These are phyloP conservation scores for Tremellales sp. DNA, from an alignment of 1,284 basidiomycete genomes.

Conservation along the genomic window DNA sequence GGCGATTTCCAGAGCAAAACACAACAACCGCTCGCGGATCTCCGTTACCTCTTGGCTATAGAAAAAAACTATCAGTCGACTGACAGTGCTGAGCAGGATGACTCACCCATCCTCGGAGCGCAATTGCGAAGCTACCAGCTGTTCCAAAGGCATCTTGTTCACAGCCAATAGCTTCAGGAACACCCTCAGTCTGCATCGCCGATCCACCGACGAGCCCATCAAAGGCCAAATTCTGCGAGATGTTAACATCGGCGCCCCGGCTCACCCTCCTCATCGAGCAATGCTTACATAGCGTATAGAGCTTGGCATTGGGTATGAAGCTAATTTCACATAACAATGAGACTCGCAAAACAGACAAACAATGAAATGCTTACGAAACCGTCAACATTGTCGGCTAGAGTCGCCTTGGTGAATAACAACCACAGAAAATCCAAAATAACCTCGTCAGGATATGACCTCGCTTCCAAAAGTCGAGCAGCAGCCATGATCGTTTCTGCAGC, in stretches of 20 bases:
- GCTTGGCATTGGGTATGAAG: slow-evolving; percentile 11
- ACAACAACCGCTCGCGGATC: slow-evolving; percentile 31
- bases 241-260: not conserved
- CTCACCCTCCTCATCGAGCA: slow-evolving; percentile 9
- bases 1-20: slow-evolving; percentile 32
- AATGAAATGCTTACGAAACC: slow-evolving; percentile 26
- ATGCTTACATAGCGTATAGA: slow-evolving; percentile 17
- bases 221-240: slow-evolving; percentile 31
- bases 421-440: slow-evolving; percentile 38
- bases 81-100: too few relatives aligned
- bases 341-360: not conserved
- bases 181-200: slow-evolving; percentile 22
- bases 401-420: slow-evolving; percentile 32
- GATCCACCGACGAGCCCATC: slow-evolving; percentile 19
- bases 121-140: slow-evolving; percentile 15
- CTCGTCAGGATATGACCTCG: slow-evolving; percentile 16
- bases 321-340: slow-evolving; percentile 2
- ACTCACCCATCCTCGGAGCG: slow-evolving; percentile 17
- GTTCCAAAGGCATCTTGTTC: slow-evolving; percentile 26
- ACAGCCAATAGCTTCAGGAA: slow-evolving; percentile 36
- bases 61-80: not conserved
- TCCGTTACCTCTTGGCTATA: slow-evolving; percentile 2
- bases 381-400: slow-evolving; percentile 22
- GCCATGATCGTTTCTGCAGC: slow-evolving; percentile 21
- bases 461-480: slow-evolving; percentile 15